Percentiles rank a stretch among this genome's conserved stretches.
phyloP scores from a whole-genome alignment of 768 basidiomycete species.

The Tephrocybe rancida region DNA sequence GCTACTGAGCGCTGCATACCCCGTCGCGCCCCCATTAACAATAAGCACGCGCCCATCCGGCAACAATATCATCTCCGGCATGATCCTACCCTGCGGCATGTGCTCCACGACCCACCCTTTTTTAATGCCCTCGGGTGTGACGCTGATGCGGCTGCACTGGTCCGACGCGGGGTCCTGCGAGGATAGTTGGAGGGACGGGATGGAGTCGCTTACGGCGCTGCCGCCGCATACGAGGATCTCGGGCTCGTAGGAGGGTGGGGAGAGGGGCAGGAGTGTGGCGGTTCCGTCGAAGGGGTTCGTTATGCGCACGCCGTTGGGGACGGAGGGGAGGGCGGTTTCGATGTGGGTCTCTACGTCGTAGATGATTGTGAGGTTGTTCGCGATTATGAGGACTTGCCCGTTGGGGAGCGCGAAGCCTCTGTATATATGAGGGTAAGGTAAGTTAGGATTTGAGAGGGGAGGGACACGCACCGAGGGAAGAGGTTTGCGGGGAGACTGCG shows the following conservation, averaged over 20 bases:
- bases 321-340: constrained; percentile 39
- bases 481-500: constrained; percentile 22
- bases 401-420: constrained; percentile 34
- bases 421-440: neutral
- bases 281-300: constrained; percentile 41
- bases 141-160: constrained; percentile 44
- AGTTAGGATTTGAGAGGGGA: neutral
- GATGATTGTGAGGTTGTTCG: constrained; percentile 43
- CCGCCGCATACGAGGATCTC: constrained; percentile 52
- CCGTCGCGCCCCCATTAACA: constrained; percentile 43
- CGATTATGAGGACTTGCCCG: constrained; percentile 39
- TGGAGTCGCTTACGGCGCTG: constrained; percentile 32
- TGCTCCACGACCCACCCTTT: constrained; percentile 47
- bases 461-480: constrained; percentile 23
- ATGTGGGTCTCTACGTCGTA: constrained; percentile 40
- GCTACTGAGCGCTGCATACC: constrained; percentile 40
- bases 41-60: constrained; percentile 44
- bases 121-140: constrained; percentile 42
- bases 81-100: constrained; percentile 41
- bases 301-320: constrained; percentile 46
- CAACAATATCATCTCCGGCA: constrained; percentile 38
- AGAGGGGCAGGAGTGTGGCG: constrained; percentile 37
- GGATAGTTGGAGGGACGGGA: constrained; percentile 28
- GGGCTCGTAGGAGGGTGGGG: constrained; percentile 42
- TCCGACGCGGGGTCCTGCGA: constrained; percentile 41